A percentile compares a stretch with the other conserved stretches of the same genome.
phyloP scores from a whole-genome alignment of 2,329 filamentous ascomycete species.

The Incumbomyces delicatus region DNA sequence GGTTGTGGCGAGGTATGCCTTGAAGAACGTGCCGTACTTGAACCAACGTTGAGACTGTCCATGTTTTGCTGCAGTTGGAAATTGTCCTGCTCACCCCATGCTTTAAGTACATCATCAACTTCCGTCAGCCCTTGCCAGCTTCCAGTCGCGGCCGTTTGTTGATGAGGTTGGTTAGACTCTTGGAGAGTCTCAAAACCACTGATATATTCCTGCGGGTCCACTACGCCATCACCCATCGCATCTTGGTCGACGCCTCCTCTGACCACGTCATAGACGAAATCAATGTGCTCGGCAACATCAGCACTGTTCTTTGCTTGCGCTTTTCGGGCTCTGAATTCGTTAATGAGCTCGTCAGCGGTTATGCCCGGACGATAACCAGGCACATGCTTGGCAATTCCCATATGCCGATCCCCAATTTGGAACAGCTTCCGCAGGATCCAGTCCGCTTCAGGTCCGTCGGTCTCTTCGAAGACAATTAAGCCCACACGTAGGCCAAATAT shows the following conservation, averaged over 20 bases:
- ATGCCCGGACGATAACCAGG: constrained; percentile 4
- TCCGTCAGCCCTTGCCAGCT: constrained; percentile 1
- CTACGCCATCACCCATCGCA: background rate
- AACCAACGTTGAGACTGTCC: constrained; percentile 4
- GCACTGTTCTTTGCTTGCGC: background rate
- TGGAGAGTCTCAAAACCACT: background rate
- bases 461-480: constrained; percentile 14
- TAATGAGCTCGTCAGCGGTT: background rate
- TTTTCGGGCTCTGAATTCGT: constrained; percentile 4
- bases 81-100: constrained; percentile 3
- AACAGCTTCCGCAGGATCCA: constrained; percentile 17
- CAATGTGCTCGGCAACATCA: background rate
- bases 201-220: background rate
- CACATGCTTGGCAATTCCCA: constrained; percentile 20
- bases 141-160: background rate
- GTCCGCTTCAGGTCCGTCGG: constrained; percentile 11
- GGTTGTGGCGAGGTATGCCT: background rate
- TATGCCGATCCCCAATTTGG: constrained; percentile 17
- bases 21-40: background rate
- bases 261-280: background rate
- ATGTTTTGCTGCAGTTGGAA: background rate
- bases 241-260: background rate
- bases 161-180: background rate
- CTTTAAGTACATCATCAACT: background rate
- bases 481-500: constrained; percentile 17